Conservation (phyloP, 2,329 filamentous ascomycete genomes). For the Pseudodiploospora longispora region DNA sequence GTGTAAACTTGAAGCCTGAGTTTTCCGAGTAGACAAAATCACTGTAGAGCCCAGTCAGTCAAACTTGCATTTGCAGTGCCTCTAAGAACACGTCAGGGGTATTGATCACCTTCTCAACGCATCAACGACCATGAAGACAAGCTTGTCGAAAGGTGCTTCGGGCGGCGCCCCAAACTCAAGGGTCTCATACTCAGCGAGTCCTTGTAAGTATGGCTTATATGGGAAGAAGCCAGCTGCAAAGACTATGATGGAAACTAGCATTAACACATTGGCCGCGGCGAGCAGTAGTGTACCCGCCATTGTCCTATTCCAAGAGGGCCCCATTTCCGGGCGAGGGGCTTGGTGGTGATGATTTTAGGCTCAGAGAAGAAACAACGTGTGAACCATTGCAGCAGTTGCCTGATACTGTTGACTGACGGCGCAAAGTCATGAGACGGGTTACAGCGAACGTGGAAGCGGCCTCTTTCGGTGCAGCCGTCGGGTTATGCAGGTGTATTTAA, state of each 20-base stretch:
- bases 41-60: conserved; percentile 37
- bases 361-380: no score
- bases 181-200: conserved; percentile 62
- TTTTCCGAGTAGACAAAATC: conserved; percentile 82
- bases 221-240: conserved; percentile 95
- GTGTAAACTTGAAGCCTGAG: conserved; percentile 82
- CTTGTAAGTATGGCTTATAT: conserved; percentile 88
- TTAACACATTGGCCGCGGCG: conserved; percentile 63
- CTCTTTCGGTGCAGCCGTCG: no score
- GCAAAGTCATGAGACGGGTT: no score
- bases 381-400: no score
- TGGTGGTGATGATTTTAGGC: no score
- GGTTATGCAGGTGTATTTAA: no score
- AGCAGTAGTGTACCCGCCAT: conserved; percentile 36
- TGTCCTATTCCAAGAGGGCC: conserved; percentile 11
- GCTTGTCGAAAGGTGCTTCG: conserved; percentile 69
- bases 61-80: background rate
- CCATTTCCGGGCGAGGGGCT: conserved; percentile 7
- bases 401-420: no score
- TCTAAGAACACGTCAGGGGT: background rate
- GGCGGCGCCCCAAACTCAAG: conserved; percentile 48
- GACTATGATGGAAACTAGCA: conserved; percentile 63
- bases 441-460: no score
- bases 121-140: conserved; percentile 98
- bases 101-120: conserved; percentile 67